A percentile compares a stretch with the other conserved stretches of the same genome.
These are phyloP conservation scores for Fusarium begoniae DNA, from an alignment of 2,329 filamentous ascomycete species.

Conservation along the genomic window DNA sequence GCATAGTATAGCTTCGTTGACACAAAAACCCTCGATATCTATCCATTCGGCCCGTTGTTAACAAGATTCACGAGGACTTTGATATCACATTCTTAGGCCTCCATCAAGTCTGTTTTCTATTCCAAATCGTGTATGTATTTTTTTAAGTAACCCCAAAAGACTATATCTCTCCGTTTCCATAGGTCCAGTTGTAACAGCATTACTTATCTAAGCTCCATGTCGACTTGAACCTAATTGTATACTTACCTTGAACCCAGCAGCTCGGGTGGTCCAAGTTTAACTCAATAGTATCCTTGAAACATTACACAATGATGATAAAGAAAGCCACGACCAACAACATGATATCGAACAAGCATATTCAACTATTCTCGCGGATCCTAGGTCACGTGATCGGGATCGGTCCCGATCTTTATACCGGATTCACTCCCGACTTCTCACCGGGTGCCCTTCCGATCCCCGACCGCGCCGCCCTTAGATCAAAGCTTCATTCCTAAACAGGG, in stretches of 20 bases:
- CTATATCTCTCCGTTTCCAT: not conserved
- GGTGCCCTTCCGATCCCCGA: not conserved
- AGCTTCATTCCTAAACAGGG: not conserved
- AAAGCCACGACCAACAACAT: not conserved
- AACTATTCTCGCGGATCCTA: not conserved
- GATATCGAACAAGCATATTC: not conserved
- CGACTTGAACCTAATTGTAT: not conserved
- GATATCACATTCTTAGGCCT: too few species aligned
- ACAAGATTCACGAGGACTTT: not conserved
- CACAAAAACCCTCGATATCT: not conserved
- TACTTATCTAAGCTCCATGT: not conserved
- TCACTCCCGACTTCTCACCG: not conserved
- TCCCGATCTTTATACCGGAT: not conserved
- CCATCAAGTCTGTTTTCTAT: not conserved
- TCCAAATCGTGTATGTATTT: too few species aligned
- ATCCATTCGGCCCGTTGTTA: not conserved
- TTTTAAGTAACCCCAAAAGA: too few species aligned
- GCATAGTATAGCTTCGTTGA: not conserved
- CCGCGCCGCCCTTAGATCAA: not conserved
- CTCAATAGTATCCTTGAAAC: not conserved
- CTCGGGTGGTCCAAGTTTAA: not conserved
- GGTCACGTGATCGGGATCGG: slow-evolving; percentile 21
- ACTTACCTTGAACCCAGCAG: not conserved
- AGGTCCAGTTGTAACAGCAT: not conserved
- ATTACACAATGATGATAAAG: not conserved